These are phyloP conservation scores for Dothiorella sarmentorum DNA, from an alignment of 2,329 filamentous ascomycete genomes.

Conservation along the genomic window DNA sequence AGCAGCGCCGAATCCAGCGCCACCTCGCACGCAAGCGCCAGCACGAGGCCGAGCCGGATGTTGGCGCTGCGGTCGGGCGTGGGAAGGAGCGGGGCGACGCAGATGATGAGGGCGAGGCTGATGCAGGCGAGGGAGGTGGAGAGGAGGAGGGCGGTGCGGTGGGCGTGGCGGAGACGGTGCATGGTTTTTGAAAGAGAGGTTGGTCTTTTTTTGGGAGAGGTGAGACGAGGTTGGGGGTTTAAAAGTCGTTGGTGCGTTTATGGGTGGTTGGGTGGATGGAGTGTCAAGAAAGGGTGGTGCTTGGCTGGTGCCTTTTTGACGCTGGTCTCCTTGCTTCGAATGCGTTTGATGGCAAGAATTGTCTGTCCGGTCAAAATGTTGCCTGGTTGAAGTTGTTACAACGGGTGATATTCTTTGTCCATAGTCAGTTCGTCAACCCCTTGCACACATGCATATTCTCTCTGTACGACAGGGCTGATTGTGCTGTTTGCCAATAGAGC, in stretches of 20 bases:
- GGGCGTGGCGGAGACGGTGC: neutral
- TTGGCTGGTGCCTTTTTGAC: neutral
- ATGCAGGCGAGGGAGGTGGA: neutral
- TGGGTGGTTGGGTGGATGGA: no score
- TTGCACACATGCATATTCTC: no score
- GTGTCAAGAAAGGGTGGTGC: neutral
- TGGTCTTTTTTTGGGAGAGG: neutral
- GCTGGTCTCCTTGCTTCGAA: no score
- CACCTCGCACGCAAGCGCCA: neutral
- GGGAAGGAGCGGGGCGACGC: neutral
- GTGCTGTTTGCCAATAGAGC: no score
- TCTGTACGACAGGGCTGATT: no score
- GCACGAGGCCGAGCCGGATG: neutral
- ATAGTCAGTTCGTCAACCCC: no score
- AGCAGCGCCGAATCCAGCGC: neutral
- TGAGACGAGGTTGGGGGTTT: neutral
- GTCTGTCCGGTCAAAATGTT: no score
- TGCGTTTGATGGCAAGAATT: no score
- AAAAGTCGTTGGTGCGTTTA: no score
- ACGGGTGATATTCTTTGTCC: no score
- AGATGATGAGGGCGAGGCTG: neutral
- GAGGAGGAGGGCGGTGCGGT: neutral
- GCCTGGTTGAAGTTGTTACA: no score
- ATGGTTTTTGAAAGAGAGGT: neutral
- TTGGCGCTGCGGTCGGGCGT: neutral